phyloP scores from a whole-genome alignment of 805 yeast species.

The Metschnikowia aberdeeniae region DNA sequence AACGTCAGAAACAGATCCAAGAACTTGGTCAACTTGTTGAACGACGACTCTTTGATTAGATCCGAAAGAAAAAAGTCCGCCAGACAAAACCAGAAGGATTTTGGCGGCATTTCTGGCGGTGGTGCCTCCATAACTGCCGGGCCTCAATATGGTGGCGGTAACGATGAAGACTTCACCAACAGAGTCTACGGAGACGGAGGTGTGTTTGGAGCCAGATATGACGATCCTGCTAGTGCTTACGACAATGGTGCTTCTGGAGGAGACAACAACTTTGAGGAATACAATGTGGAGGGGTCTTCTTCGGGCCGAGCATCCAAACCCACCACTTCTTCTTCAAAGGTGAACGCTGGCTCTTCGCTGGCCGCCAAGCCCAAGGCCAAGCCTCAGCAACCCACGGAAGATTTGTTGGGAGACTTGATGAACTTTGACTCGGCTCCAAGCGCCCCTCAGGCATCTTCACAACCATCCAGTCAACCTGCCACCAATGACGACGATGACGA shows the following conservation, averaged over 20 bases:
- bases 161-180: constrained; percentile 47
- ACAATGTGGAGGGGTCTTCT: constrained; percentile 40
- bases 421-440: constrained; percentile 33
- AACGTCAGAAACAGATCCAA: constrained; percentile 91
- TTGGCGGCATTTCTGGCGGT: constrained; percentile 70
- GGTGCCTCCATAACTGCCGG: constrained; percentile 42
- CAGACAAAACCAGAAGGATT: constrained; percentile 78
- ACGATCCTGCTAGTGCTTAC: constrained; percentile 49
- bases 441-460: background rate
- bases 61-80: constrained; percentile 80
- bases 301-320: constrained; percentile 24
- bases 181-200: constrained; percentile 72
- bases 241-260: constrained; percentile 31
- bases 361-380: constrained; percentile 25
- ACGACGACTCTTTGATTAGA: constrained; percentile 73
- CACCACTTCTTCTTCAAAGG: constrained; percentile 35
- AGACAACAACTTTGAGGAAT: constrained; percentile 54
- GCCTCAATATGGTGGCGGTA: constrained; percentile 27
- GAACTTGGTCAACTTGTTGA: constrained; percentile 62
- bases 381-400: constrained; percentile 36
- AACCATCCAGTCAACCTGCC: constrained; percentile 9
- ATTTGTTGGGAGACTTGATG: constrained; percentile 46
- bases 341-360: constrained; percentile 26
- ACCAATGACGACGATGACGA: constrained; percentile 56
- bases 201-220: constrained; percentile 62